Conservation (phyloP, 345 rosid genomes). For the Litchi chinensis region DNA sequence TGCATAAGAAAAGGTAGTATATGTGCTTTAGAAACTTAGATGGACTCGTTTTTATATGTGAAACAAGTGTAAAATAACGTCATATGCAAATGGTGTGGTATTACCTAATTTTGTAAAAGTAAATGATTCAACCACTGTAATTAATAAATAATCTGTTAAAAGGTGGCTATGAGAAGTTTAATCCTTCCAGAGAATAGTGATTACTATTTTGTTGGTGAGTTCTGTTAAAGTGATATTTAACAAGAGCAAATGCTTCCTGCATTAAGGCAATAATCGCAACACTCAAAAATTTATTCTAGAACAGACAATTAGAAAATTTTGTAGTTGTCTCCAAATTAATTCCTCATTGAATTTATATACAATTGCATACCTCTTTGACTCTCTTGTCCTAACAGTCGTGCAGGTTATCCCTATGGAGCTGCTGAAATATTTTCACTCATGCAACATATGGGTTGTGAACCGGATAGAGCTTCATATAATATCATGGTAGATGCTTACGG, state of each 20-base stretch:
- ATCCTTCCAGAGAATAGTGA: neutral
- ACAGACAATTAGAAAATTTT: neutral
- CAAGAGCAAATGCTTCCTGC: neutral
- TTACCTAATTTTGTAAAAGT: neutral
- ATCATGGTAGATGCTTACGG: constrained; percentile 97
- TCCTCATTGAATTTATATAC: neutral
- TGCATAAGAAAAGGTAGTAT: neutral
- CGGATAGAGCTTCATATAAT: constrained; percentile 90
- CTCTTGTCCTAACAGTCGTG: constrained; percentile 57
- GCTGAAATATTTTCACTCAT: constrained; percentile 92
- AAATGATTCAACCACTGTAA: neutral
- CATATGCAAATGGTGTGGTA: neutral
- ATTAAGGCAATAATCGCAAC: neutral
- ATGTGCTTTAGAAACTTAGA: neutral
- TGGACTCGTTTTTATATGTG: neutral
- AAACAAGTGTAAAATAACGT: neutral
- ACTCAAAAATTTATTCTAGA: neutral
- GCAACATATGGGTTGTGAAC: constrained; percentile 96
- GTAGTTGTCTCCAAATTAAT: neutral
- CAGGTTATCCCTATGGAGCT: constrained; percentile 90
- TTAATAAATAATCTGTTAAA: neutral
- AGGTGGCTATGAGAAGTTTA: neutral
- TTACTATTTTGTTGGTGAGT: neutral
- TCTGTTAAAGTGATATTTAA: neutral
- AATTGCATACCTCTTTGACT: neutral